Evolutionary conservation across 129 eudicot species (phyloP).

Genomic region (Lactuca saligna): DNA sequence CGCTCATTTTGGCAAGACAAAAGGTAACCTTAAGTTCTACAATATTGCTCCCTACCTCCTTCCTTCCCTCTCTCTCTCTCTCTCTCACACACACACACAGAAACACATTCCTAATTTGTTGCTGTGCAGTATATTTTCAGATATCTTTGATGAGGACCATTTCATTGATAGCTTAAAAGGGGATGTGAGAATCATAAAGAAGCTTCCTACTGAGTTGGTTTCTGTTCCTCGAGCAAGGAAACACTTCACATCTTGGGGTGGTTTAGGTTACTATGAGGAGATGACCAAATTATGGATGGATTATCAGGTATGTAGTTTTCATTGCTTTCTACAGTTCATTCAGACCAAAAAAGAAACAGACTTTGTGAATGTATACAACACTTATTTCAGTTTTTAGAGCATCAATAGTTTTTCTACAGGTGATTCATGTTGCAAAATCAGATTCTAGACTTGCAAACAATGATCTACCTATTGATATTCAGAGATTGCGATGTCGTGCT

Average conservation of each 20-base stretch:
- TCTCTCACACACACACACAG: slow-evolving; percentile 14
- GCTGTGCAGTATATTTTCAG: slow-evolving; percentile 74
- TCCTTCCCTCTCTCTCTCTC: not conserved
- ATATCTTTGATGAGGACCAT: slow-evolving; percentile 79
- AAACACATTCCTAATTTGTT: slow-evolving; percentile 15
- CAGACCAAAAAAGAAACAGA: not conserved
- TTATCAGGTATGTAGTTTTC: slow-evolving; percentile 52
- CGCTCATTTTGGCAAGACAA: slow-evolving; percentile 95
- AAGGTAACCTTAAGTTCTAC: slow-evolving; percentile 46
- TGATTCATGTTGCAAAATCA: slow-evolving; percentile 91
- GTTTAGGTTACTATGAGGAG: slow-evolving; percentile 80
- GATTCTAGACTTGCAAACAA: slow-evolving; percentile 95
- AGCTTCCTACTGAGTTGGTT: slow-evolving; percentile 72
- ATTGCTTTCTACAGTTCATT: not conserved
- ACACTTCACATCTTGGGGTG: slow-evolving; percentile 90
- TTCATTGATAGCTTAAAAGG: slow-evolving; percentile 63
- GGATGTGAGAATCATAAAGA: slow-evolving; percentile 77
- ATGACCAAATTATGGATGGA: slow-evolving; percentile 79
- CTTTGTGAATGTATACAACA: not conserved
- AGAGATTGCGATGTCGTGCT: slow-evolving; percentile 91
- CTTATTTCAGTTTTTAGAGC: not conserved
- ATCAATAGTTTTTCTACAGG: slow-evolving; percentile 44
- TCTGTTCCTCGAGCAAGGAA: slow-evolving; percentile 83
- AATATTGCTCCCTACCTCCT: not conserved
- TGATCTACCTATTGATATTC: slow-evolving; percentile 91